phyloP scores from a whole-genome alignment of 176 grass and related monocot species.

The Hordeum vulgare region DNA sequence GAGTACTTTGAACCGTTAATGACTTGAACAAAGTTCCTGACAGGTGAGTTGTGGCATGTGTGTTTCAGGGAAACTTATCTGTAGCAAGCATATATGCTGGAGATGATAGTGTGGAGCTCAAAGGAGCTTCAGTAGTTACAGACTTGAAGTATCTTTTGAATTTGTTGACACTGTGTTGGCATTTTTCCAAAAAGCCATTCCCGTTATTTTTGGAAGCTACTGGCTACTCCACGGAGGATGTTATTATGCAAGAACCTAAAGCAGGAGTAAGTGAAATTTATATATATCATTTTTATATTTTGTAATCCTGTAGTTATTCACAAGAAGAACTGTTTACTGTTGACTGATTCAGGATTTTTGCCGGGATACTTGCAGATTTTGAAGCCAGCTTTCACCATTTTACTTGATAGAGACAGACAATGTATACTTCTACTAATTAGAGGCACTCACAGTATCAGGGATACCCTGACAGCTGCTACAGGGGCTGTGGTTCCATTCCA shows the following conservation, averaged over 20 bases:
- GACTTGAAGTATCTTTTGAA: conserved; percentile 81
- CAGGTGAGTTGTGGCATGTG: conserved; percentile 16
- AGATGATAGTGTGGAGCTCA: conserved; percentile 73
- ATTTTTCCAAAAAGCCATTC: conserved; percentile 98
- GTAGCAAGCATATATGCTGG: conserved; percentile 89
- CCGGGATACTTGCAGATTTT: conserved; percentile 65
- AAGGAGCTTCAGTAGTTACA: conserved; percentile 65
- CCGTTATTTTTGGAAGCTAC: conserved; percentile 83
- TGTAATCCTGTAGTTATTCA: neutral
- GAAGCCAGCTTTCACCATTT: conserved; percentile 92
- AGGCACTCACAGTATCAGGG: conserved; percentile 95
- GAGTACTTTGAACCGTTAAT: neutral
- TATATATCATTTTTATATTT: conserved; percentile 8
- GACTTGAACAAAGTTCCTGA: conserved; percentile 14
- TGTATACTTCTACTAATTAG: conserved; percentile 88
- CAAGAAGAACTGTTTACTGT: neutral
- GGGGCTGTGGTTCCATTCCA: conserved; percentile 97
- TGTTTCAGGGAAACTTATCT: conserved; percentile 80
- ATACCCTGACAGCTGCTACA: conserved; percentile 91
- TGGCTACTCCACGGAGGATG: conserved; percentile 66
- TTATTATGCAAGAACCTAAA: conserved; percentile 98
- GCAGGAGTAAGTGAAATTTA: conserved; percentile 75
- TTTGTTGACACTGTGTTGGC: conserved; percentile 92
- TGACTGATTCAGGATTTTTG: conserved; percentile 16
- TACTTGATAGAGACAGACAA: conserved; percentile 76